These are phyloP conservation scores for Lathyrus tuberosus DNA, from an alignment of 306 rosid genomes.

Conservation along the genomic window DNA sequence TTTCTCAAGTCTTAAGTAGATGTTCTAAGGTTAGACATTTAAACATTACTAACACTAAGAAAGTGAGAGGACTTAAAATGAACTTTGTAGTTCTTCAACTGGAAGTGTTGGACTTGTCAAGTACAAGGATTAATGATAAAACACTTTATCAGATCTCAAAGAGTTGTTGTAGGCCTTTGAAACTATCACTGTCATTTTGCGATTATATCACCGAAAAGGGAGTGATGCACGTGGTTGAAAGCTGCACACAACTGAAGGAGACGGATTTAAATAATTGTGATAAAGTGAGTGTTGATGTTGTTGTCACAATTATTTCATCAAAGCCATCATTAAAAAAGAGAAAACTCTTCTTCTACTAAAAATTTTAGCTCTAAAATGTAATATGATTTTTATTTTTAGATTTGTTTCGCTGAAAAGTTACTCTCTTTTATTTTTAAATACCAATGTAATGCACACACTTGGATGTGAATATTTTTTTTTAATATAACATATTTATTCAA, in stretches of 20 bases:
- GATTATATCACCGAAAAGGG: neutral
- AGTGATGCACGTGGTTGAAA: neutral
- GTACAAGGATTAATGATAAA: neutral
- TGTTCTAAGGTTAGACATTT: constrained; percentile 56
- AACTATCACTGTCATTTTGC: neutral
- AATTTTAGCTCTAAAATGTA: neutral
- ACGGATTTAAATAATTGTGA: constrained; percentile 55
- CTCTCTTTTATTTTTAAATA: too few species aligned
- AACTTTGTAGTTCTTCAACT: too few species aligned
- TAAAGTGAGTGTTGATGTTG: constrained; percentile 39
- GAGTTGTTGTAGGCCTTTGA: neutral
- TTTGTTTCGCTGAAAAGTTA: too few species aligned
- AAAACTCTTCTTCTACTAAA: too few species aligned
- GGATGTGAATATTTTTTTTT: too few species aligned
- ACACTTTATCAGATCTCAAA: neutral
- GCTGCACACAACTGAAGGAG: constrained; percentile 43
- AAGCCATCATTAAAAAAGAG: constrained; percentile 52
- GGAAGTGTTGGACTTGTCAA: neutral
- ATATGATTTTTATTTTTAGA: too few species aligned
- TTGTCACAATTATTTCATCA: constrained; percentile 52
- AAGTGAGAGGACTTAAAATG: too few species aligned
- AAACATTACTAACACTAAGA: neutral
- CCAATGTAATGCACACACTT: too few species aligned
- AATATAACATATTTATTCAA: too few species aligned
- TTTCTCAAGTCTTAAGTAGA: constrained; percentile 47